These are phyloP conservation scores for Saturnispora serradocipensis DNA, from an alignment of 805 yeast species.

Conservation along the genomic window DNA sequence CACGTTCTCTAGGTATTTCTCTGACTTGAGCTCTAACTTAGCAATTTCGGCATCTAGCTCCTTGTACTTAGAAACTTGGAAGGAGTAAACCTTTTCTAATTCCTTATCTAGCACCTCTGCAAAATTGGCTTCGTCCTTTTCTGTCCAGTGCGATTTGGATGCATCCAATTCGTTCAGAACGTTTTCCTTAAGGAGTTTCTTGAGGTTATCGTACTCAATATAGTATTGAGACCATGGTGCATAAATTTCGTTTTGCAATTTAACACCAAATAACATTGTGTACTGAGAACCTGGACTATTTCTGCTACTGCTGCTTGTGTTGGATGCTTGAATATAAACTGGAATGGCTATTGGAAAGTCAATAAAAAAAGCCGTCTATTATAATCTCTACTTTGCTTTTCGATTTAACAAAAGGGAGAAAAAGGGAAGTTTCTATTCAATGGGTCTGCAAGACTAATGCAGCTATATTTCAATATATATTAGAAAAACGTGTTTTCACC, in stretches of 20 bases:
- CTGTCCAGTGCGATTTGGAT: conserved; percentile 42
- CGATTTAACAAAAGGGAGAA: neutral
- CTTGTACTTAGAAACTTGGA: conserved; percentile 60
- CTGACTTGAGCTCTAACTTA: conserved; percentile 52
- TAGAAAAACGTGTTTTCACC: neutral
- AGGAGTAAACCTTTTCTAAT: conserved; percentile 67
- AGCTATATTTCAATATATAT: neutral
- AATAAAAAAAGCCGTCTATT: neutral
- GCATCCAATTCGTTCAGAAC: conserved; percentile 25
- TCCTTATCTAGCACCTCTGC: conserved; percentile 60
- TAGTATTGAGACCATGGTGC: conserved; percentile 81
- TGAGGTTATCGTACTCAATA: conserved; percentile 55
- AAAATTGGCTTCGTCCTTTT: conserved; percentile 61
- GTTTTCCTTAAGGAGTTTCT: conserved; percentile 62
- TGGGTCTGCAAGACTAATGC: neutral
- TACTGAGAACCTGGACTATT: neutral
- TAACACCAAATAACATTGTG: conserved; percentile 77
- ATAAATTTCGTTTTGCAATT: conserved; percentile 70
- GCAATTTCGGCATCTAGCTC: conserved; percentile 57
- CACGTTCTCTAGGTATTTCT: conserved; percentile 25
- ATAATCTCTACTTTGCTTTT: neutral
- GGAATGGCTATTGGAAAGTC: neutral
- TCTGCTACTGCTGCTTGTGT: neutral
- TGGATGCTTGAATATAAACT: neutral
- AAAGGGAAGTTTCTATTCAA: neutral